Conservation (phyloP, 495 filamentous ascomycete species). For the Daldinia loculata region DNA sequence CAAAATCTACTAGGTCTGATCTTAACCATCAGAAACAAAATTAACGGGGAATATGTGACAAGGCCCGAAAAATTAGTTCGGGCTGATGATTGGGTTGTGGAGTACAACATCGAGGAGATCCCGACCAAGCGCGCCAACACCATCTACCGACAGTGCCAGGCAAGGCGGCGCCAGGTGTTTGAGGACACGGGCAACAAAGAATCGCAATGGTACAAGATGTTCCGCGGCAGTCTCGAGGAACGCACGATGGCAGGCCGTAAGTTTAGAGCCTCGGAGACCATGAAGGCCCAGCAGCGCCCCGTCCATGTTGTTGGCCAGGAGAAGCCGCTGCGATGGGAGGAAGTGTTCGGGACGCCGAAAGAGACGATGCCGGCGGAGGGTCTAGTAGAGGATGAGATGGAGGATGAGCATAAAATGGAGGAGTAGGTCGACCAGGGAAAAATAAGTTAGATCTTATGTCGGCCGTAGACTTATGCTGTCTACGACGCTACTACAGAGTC, state of each 20-base stretch:
- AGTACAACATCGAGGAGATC: slow-evolving; percentile 76
- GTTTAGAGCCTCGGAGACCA: slow-evolving; percentile 40
- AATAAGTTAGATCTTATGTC: not conserved
- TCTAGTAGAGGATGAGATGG: not conserved
- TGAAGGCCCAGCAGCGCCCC: slow-evolving; percentile 26
- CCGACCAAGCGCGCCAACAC: slow-evolving; percentile 45
- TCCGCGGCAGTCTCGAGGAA: slow-evolving; percentile 43
- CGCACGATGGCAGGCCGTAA: slow-evolving; percentile 42
- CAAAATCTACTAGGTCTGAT: slow-evolving; percentile 67
- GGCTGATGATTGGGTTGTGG: slow-evolving; percentile 67
- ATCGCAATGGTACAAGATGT: slow-evolving; percentile 52
- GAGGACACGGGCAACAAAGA: slow-evolving; percentile 46
- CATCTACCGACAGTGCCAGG: slow-evolving; percentile 61
- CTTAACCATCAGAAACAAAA: slow-evolving; percentile 73
- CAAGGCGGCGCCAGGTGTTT: slow-evolving; percentile 59
- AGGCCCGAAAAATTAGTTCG: slow-evolving; percentile 63
- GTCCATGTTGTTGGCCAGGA: slow-evolving; percentile 46
- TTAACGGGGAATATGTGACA: slow-evolving; percentile 70
- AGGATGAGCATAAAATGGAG: not conserved
- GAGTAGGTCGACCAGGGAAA: not conserved
- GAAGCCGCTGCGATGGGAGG: slow-evolving; percentile 34
- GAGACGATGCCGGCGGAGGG: not conserved
- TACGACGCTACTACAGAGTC: not conserved
- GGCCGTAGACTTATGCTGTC: not conserved
- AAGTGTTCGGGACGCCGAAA: slow-evolving; percentile 40